phyloP scores from a whole-genome alignment of 768 basidiomycete genomes.

The Boletus reticulatus region DNA sequence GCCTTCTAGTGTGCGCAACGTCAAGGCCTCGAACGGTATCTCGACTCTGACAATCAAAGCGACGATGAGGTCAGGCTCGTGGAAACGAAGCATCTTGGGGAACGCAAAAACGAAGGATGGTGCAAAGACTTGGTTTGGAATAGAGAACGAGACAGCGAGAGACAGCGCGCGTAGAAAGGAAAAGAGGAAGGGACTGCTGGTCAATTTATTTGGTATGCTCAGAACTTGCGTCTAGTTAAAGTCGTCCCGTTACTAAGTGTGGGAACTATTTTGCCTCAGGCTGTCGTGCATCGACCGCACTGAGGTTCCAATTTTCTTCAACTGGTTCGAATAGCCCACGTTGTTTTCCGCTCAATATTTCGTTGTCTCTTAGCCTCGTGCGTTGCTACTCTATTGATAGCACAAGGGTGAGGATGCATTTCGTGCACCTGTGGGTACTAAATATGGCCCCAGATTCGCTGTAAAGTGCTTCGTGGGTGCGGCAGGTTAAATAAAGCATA shows the following conservation, averaged over 20 bases:
- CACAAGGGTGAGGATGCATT: no score
- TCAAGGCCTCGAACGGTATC: conserved; percentile 6
- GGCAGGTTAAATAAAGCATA: no score
- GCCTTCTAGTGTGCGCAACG: conserved; percentile 7
- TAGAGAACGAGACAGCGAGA: conserved; percentile 13
- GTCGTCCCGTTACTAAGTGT: no score
- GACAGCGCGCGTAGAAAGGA: conserved; percentile 12
- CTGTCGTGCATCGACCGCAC: no score
- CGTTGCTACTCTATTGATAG: no score
- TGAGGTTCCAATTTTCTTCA: not conserved
- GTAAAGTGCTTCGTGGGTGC: no score
- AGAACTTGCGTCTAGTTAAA: conserved; percentile 12
- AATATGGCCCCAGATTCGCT: no score
- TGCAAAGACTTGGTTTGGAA: conserved; percentile 6
- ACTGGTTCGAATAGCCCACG: no score
- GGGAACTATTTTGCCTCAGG: no score
- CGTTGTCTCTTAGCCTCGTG: no score
- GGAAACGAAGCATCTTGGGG: conserved; percentile 22
- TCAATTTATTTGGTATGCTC: conserved; percentile 30
- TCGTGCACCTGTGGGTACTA: no score
- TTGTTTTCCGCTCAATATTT: no score
- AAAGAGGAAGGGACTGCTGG: conserved; percentile 25
- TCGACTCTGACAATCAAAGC: conserved; percentile 14
- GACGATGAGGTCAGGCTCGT: conserved; percentile 24
- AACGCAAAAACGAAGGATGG: conserved; percentile 14